Conservation (phyloP, 108 stramenopile species). For the Seminavis robusta region DNA sequence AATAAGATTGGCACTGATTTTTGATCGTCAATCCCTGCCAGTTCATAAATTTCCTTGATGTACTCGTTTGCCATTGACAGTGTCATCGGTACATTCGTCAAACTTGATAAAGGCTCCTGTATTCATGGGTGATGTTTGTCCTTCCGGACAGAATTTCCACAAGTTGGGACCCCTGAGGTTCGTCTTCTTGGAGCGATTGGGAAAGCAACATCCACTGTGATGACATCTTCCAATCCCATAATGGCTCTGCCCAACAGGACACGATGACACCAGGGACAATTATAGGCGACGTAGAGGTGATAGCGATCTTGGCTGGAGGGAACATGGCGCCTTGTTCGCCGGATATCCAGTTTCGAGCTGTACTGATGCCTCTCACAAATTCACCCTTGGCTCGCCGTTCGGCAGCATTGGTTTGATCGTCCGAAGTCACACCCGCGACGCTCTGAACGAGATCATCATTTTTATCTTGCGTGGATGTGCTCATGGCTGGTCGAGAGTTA, state of each 20-base stretch:
- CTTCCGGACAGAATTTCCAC: slow-evolving; percentile 41
- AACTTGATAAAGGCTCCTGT: slow-evolving; percentile 25
- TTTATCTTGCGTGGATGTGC: no score
- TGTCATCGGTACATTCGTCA: slow-evolving; percentile 27
- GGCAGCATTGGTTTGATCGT: slow-evolving; percentile 33
- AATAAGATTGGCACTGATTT: slow-evolving; percentile 86
- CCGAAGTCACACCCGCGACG: slow-evolving; percentile 14
- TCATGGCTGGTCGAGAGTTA: no score
- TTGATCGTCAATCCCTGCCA: slow-evolving; percentile 27
- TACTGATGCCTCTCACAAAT: slow-evolving; percentile 33
- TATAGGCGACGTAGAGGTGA: slow-evolving; percentile 51
- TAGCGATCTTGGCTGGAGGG: slow-evolving; percentile 44
- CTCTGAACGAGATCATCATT: not conserved
- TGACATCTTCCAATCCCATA: slow-evolving; percentile 37
- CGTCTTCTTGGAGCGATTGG: slow-evolving; percentile 23
- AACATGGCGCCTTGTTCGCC: slow-evolving; percentile 22
- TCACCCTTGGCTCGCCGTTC: slow-evolving; percentile 26
- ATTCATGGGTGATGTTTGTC: slow-evolving; percentile 13
- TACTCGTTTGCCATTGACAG: slow-evolving; percentile 27
- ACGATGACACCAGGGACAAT: slow-evolving; percentile 54
- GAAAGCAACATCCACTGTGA: slow-evolving; percentile 30
- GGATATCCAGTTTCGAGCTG: slow-evolving; percentile 46
- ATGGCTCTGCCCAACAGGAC: slow-evolving; percentile 42
- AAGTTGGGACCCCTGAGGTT: slow-evolving; percentile 28
- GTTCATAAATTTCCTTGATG: slow-evolving; percentile 34